These are phyloP conservation scores for Erythrophleum fordii DNA, from an alignment of 306 rosid genomes.

Conservation along the genomic window DNA sequence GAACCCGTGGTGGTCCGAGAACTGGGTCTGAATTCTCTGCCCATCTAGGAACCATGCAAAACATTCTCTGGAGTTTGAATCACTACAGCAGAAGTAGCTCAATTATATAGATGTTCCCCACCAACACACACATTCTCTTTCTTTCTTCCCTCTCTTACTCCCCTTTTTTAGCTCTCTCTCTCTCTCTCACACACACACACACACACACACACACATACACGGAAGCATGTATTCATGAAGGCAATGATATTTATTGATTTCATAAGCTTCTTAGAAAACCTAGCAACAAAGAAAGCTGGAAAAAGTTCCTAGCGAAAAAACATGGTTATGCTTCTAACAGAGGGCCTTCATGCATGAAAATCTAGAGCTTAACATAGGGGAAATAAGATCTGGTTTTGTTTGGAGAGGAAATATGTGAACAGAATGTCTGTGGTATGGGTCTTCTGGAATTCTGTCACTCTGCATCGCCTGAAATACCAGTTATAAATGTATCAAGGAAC, in stretches of 20 bases:
- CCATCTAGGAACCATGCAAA: slow-evolving; percentile 38
- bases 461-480: slow-evolving; percentile 53
- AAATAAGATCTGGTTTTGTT: slow-evolving; percentile 33
- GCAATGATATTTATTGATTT: slow-evolving; percentile 43
- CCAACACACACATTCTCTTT: slow-evolving; percentile 33
- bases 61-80: slow-evolving; percentile 39
- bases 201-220: neutral
- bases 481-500: slow-evolving; percentile 38
- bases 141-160: neutral
- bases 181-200: neutral
- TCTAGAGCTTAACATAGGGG: slow-evolving; percentile 46
- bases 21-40: slow-evolving; percentile 36
- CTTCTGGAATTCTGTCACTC: slow-evolving; percentile 46
- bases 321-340: slow-evolving; percentile 47
- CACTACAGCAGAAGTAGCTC: slow-evolving; percentile 37
- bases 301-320: slow-evolving; percentile 37
- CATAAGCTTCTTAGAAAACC: slow-evolving; percentile 43
- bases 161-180: neutral
- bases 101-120: slow-evolving; percentile 46
- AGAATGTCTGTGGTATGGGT: slow-evolving; percentile 8
- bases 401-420: slow-evolving; percentile 41
- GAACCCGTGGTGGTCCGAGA: slow-evolving; percentile 37
- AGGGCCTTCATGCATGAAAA: slow-evolving; percentile 44
- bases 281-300: slow-evolving; percentile 42
- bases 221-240: slow-evolving; percentile 8